phyloP scores from a whole-genome alignment of 2,329 filamentous ascomycete genomes.

The Helminthosporium solani region DNA sequence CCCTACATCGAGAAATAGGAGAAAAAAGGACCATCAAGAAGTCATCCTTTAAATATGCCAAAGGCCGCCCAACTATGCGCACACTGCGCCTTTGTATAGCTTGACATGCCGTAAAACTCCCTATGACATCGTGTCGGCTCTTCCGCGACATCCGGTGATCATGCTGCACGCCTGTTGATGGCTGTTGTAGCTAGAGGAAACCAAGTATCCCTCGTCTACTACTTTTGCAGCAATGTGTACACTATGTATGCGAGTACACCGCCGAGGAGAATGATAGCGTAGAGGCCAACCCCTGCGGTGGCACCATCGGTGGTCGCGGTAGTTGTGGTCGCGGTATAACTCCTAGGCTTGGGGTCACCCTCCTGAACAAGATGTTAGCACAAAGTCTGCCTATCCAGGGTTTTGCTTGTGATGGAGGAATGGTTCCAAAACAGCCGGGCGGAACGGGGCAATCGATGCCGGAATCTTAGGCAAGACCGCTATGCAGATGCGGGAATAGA shows the following conservation, averaged over 20 bases:
- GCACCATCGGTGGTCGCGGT: slow-evolving; percentile 49
- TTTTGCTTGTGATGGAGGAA: slow-evolving; percentile 10
- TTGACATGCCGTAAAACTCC: too few relatives aligned
- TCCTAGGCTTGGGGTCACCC: slow-evolving; percentile 75
- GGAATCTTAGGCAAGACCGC: too few relatives aligned
- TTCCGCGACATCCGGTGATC: background rate
- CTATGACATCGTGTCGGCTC: background rate
- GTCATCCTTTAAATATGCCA: too few relatives aligned
- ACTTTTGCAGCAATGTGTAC: slow-evolving; percentile 79
- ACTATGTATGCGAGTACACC: slow-evolving; percentile 74
- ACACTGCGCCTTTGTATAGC: too few relatives aligned
- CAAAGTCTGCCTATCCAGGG: background rate
- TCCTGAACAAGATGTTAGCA: slow-evolving; percentile 45
- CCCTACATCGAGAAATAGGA: too few relatives aligned
- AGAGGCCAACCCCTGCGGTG: slow-evolving; percentile 74
- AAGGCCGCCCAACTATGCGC: too few relatives aligned
- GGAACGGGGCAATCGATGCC: too few relatives aligned
- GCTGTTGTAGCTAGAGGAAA: background rate
- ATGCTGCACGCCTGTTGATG: background rate
- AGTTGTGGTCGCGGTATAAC: slow-evolving; percentile 52
- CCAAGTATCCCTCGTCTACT: slow-evolving; percentile 14
- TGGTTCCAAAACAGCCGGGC: slow-evolving; percentile 15
- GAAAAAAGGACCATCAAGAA: too few relatives aligned
- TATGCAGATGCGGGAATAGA: background rate
- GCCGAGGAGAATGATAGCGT: slow-evolving; percentile 76